Percentiles rank a stretch among this genome's conserved stretches.
Conservation (phyloP, 1,139 yeast species). For the Kodamaea anthophila region DNA sequence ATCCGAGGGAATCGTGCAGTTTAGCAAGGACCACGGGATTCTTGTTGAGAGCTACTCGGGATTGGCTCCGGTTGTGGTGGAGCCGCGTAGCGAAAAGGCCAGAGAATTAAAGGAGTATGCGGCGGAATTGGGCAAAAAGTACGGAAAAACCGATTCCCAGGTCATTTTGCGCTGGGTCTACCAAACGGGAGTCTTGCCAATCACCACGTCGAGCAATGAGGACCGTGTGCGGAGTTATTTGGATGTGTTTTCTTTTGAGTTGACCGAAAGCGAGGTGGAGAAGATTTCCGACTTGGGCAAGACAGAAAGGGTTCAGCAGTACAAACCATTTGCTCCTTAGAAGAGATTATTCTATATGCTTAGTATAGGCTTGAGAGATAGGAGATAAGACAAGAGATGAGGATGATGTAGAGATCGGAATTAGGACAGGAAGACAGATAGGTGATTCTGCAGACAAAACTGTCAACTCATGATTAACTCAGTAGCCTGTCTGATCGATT, state of each 20-base stretch:
- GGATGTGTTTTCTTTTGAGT: conserved; percentile 19
- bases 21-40: conserved; percentile 44
- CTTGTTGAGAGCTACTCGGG: conserved; percentile 65
- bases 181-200: conserved; percentile 32
- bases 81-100: conserved; percentile 1
- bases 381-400: no score
- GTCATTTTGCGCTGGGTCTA: conserved; percentile 33
- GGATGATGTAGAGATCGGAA: no score
- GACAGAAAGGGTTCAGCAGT: not conserved
- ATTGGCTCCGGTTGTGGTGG: conserved; percentile 38
- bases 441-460: no score
- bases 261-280: conserved; percentile 18
- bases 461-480: no score
- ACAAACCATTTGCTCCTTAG: conserved; percentile 1
- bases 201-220: conserved; percentile 19
- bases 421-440: no score
- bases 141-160: conserved; percentile 27
- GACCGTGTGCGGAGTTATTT: conserved; percentile 16
- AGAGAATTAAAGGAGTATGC: conserved; percentile 14
- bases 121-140: conserved; percentile 21
- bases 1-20: conserved; percentile 60
- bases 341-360: no score
- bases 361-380: no score
- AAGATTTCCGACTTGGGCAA: conserved; percentile 24
- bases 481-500: no score